Evolutionary conservation across 345 rosid genomes (phyloP).

Genomic region (Erysimum cheiranthoides): DNA sequence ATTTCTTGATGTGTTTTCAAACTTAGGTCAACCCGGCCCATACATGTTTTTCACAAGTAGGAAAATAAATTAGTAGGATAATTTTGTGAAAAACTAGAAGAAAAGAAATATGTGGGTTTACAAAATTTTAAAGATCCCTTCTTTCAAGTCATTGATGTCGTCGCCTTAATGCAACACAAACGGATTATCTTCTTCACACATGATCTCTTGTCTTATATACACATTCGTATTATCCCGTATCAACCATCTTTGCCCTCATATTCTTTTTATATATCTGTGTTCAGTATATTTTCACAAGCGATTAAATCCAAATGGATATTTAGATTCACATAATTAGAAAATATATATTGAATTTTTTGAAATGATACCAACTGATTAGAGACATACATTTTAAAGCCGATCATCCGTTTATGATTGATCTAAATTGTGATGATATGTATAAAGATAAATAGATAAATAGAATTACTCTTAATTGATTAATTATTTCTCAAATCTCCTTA

Average conservation of each 20-base stretch:
- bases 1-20: background rate
- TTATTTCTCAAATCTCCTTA: conserved; percentile 32
- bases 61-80: background rate
- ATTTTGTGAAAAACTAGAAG: background rate
- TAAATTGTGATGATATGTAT: background rate
- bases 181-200: conserved; percentile 43
- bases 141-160: conserved; percentile 30
- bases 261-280: conserved; percentile 36
- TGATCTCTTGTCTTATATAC: conserved; percentile 31
- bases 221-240: conserved; percentile 30
- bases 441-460: conserved; percentile 4
- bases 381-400: background rate
- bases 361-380: background rate
- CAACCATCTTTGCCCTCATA: conserved; percentile 23
- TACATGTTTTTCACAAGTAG: background rate
- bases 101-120: conserved; percentile 29
- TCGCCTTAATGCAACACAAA: conserved; percentile 45
- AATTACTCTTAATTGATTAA: conserved; percentile 15
- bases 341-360: background rate
- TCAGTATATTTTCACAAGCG: conserved; percentile 6
- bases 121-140: conserved; percentile 26
- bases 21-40: conserved; percentile 16
- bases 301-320: background rate
- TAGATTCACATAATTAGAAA: background rate
- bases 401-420: conserved; percentile 12